Conservation (phyloP, 2,329 filamentous ascomycete genomes). For the Fusarium denticulatum region DNA sequence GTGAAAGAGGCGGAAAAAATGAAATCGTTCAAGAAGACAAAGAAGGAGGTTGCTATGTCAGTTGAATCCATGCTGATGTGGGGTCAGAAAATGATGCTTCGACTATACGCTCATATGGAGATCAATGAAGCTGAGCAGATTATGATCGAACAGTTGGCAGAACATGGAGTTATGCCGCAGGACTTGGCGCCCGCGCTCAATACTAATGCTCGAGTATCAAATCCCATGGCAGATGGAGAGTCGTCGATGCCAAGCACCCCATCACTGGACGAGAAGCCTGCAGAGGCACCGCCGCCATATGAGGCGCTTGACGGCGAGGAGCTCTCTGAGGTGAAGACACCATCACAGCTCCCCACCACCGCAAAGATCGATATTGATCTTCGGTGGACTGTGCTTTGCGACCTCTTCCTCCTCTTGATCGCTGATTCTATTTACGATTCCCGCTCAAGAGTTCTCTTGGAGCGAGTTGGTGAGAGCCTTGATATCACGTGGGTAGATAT, state of each 20-base stretch:
- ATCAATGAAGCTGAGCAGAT: constrained; percentile 90
- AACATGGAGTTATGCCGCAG: constrained; percentile 86
- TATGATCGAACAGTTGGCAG: constrained; percentile 97
- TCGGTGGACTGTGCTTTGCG: constrained; percentile 95
- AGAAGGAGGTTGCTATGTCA: constrained; percentile 75
- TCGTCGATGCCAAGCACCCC: constrained; percentile 33
- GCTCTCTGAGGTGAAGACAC: constrained; percentile 81
- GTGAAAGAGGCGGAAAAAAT: constrained; percentile 72
- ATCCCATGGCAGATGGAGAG: constrained; percentile 76
- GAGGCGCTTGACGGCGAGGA: constrained; percentile 73
- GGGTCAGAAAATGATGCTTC: constrained; percentile 98
- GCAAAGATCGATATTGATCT: constrained; percentile 94
- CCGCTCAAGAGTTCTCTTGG: constrained; percentile 84
- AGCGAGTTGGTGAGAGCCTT: constrained; percentile 82
- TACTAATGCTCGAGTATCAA: constrained; percentile 91
- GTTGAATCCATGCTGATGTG: constrained; percentile 90
- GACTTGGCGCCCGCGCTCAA: constrained; percentile 89
- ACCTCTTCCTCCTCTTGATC: constrained; percentile 94
- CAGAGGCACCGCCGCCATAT: constrained; percentile 67
- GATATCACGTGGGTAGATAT: constrained; percentile 92
- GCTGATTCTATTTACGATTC: constrained; percentile 95
- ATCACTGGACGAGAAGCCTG: constrained; percentile 56
- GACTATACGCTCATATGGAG: constrained; percentile 95
- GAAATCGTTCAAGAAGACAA: constrained; percentile 70
- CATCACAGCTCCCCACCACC: constrained; percentile 82